A percentile compares a stretch with the other conserved stretches of the same genome.
Conservation (phyloP, 495 filamentous ascomycete species). For the Penicillium atrosanguineum region DNA sequence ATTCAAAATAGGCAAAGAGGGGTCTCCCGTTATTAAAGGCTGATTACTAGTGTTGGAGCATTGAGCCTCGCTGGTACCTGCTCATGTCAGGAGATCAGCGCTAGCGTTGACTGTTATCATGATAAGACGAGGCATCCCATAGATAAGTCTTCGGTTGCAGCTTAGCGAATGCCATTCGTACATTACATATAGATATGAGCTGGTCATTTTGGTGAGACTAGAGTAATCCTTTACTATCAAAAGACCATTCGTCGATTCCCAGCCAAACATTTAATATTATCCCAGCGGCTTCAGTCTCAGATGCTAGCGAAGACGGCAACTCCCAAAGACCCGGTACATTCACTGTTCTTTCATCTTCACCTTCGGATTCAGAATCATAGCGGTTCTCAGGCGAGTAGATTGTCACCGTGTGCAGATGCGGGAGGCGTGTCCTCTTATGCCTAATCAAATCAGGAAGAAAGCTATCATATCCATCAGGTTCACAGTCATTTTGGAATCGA, state of each 20-base stretch:
- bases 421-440: background rate
- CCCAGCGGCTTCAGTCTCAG: background rate
- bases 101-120: background rate
- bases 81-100: no score
- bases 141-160: background rate
- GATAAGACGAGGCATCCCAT: background rate
- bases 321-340: background rate
- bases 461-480: background rate
- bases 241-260: background rate
- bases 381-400: background rate
- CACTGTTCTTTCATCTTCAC: no score
- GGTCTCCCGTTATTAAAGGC: no score
- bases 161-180: background rate
- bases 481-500: background rate
- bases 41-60: no score
- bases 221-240: background rate
- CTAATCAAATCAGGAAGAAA: background rate
- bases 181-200: background rate
- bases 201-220: background rate
- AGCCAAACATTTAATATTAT: background rate
- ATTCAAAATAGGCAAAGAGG: no score
- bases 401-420: background rate
- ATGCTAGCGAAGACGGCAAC: background rate
- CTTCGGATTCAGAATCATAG: background rate
- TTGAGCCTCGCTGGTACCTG: no score